phyloP scores from a whole-genome alignment of 305 asterid species.

The Fraxinus sp. region DNA sequence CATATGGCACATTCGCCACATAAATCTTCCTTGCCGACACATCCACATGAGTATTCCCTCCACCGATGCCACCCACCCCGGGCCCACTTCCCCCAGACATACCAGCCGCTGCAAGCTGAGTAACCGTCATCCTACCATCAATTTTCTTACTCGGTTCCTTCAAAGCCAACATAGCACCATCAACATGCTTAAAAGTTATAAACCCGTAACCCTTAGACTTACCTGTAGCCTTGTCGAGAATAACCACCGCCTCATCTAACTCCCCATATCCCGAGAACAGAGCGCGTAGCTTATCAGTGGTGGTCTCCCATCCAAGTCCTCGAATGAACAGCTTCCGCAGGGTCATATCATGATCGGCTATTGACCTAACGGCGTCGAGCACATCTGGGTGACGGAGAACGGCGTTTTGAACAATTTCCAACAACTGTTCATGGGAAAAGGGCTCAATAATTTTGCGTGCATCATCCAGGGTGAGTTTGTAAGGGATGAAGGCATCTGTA shows the following conservation, averaged over 20 bases:
- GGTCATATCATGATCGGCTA: constrained; percentile 56
- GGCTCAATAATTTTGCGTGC: constrained; percentile 64
- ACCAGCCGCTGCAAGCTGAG: constrained; percentile 81
- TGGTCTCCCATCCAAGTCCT: constrained; percentile 91
- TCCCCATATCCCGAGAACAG: constrained; percentile 65
- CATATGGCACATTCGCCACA: constrained; percentile 80
- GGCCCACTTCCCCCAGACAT: constrained; percentile 55
- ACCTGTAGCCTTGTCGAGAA: constrained; percentile 70
- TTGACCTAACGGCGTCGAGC: constrained; percentile 62
- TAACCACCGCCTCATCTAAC: constrained; percentile 82
- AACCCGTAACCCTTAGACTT: constrained; percentile 81
- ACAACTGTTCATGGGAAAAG: constrained; percentile 56
- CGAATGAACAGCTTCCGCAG: constrained; percentile 85
- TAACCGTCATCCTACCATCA: constrained; percentile 78
- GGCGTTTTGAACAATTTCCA: constrained; percentile 60
- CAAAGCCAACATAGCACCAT: constrained; percentile 72
- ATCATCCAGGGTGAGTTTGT: constrained; percentile 56
- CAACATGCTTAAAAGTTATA: constrained; percentile 74
- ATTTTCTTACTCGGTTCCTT: constrained; percentile 78
- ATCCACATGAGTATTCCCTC: constrained; percentile 48
- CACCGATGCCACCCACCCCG: constrained; percentile 42
- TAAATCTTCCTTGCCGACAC: constrained; percentile 73
- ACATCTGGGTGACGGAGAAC: constrained; percentile 64
- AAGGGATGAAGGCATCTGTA: constrained; percentile 33
- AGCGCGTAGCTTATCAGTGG: constrained; percentile 65